Conservation (phyloP, 441 rosid species). For the Eutrema salsugineum region DNA sequence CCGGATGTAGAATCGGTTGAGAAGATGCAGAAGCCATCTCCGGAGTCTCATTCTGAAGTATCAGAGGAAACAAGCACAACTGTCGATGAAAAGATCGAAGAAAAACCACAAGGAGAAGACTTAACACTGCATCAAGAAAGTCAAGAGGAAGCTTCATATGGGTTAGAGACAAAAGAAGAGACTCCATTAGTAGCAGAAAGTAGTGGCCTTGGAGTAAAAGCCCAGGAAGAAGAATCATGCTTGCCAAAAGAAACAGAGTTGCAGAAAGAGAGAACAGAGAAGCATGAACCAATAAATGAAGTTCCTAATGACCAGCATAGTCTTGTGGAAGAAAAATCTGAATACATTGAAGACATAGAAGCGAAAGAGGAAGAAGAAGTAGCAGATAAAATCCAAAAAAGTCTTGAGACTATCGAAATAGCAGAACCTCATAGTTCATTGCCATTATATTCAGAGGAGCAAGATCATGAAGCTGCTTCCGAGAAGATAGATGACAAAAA, state of each 20-base stretch:
- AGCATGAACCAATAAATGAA: slow-evolving; percentile 10
- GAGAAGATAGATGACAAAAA: background rate
- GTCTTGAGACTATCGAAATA: slow-evolving; percentile 1
- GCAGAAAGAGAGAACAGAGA: slow-evolving; percentile 7
- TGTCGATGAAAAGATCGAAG: slow-evolving; percentile 22
- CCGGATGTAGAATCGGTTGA: slow-evolving; percentile 22
- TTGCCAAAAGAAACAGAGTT: background rate
- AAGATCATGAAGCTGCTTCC: slow-evolving; percentile 16
- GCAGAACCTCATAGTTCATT: slow-evolving; percentile 1
- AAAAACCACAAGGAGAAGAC: slow-evolving; percentile 16
- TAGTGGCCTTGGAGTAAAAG: slow-evolving; percentile 1
- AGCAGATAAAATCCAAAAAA: slow-evolving; percentile 14
- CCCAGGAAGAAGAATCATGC: slow-evolving; percentile 12
- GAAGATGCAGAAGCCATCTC: slow-evolving; percentile 18
- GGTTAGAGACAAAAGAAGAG: slow-evolving; percentile 21
- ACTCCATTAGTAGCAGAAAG: slow-evolving; percentile 6
- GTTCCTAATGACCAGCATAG: slow-evolving; percentile 5
- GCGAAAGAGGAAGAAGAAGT: slow-evolving; percentile 11
- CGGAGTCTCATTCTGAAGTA: slow-evolving; percentile 26
- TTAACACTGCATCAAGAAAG: slow-evolving; percentile 23
- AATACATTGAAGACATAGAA: background rate
- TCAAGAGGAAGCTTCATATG: slow-evolving; percentile 23
- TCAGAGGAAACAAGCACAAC: slow-evolving; percentile 21
- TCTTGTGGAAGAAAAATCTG: slow-evolving; percentile 15
- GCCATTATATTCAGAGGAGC: slow-evolving; percentile 14